Evolutionary conservation across 257 asterid genomes (phyloP).

Genomic region (Lavandula angustifolia): DNA sequence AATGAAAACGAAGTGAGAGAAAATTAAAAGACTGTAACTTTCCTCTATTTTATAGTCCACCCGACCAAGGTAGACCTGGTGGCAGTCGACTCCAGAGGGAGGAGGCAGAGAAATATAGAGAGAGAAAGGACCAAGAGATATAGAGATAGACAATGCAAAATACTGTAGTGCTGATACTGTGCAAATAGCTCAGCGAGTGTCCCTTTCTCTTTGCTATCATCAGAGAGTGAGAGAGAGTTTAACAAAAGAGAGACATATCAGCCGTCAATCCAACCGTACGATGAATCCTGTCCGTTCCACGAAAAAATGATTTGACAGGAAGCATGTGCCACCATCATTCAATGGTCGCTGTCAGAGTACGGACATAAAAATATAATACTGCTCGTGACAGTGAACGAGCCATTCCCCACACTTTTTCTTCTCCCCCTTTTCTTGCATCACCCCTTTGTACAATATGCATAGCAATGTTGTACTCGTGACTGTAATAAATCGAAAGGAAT

Average conservation of each 20-base stretch:
- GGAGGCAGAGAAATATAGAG: conserved; percentile 25
- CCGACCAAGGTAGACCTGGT: conserved; percentile 89
- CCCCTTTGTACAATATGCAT: conserved; percentile 27
- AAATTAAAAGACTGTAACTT: conserved; percentile 27
- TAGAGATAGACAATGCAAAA: conserved; percentile 21
- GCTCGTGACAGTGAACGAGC: conserved; percentile 45
- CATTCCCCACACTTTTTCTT: conserved; percentile 25
- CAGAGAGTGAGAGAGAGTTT: conserved; percentile 26
- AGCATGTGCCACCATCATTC: conserved; percentile 98
- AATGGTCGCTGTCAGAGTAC: conserved; percentile 97
- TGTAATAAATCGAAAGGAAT: conserved; percentile 1
- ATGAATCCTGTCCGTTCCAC: conserved; percentile 52
- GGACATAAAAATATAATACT: conserved; percentile 54
- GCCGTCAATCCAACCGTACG: conserved; percentile 60
- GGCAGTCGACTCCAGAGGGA: conserved; percentile 48
- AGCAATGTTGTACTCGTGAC: conserved; percentile 24
- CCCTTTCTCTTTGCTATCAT: conserved; percentile 36
- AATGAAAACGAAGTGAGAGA: conserved; percentile 27
- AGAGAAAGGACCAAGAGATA: conserved; percentile 26
- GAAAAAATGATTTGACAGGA: conserved; percentile 73
- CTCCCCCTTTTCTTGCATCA: neutral
- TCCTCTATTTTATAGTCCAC: conserved; percentile 48
- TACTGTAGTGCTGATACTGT: conserved; percentile 33
- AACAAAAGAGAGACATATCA: conserved; percentile 36
- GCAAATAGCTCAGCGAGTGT: conserved; percentile 48